A percentile compares a stretch with the other conserved stretches of the same genome.
Evolutionary conservation across 2,329 filamentous ascomycete genomes (phyloP).

Genomic region (Xylaria sp.): DNA sequence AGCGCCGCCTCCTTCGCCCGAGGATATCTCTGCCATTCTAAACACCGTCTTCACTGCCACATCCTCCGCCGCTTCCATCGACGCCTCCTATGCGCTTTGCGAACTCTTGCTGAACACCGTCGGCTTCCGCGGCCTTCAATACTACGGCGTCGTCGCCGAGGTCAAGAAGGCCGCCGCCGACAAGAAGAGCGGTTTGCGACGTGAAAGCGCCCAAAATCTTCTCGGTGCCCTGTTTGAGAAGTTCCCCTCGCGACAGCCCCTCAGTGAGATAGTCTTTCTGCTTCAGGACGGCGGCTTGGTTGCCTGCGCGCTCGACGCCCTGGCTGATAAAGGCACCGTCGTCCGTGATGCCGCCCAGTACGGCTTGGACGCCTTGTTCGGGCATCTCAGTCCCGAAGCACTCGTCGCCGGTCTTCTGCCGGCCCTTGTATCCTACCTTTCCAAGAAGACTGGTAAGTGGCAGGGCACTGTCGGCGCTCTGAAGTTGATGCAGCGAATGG

Average conservation of each 20-base stretch:
- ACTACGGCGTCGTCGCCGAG: slow-evolving; percentile 66
- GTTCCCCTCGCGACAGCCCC: slow-evolving; percentile 79
- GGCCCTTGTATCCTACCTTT: slow-evolving; percentile 77
- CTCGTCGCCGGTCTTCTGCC: slow-evolving; percentile 86
- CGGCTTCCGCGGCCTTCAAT: slow-evolving; percentile 63
- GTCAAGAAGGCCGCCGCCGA: slow-evolving; percentile 81
- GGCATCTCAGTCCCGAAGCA: slow-evolving; percentile 81
- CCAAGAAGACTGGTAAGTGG: slow-evolving; percentile 92
- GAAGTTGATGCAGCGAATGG: slow-evolving; percentile 89
- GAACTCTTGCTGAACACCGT: slow-evolving; percentile 66
- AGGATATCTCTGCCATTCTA: slow-evolving; percentile 73
- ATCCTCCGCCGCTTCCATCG: slow-evolving; percentile 75
- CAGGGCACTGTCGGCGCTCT: slow-evolving; percentile 92
- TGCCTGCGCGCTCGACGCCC: slow-evolving; percentile 78
- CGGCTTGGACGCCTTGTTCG: slow-evolving; percentile 88
- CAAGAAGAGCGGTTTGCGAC: slow-evolving; percentile 88
- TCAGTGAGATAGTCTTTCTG: slow-evolving; percentile 84
- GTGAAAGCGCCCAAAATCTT: slow-evolving; percentile 95
- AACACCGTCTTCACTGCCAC: slow-evolving; percentile 75
- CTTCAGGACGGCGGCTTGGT: slow-evolving; percentile 83
- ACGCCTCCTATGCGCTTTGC: slow-evolving; percentile 71
- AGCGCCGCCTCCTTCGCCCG: slow-evolving; percentile 69
- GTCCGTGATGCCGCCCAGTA: slow-evolving; percentile 95
- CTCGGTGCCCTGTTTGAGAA: slow-evolving; percentile 93
- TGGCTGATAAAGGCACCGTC: slow-evolving; percentile 89